These are phyloP conservation scores for Diddensiella caesifluorescens DNA, from an alignment of 805 yeast species.

Conservation along the genomic window DNA sequence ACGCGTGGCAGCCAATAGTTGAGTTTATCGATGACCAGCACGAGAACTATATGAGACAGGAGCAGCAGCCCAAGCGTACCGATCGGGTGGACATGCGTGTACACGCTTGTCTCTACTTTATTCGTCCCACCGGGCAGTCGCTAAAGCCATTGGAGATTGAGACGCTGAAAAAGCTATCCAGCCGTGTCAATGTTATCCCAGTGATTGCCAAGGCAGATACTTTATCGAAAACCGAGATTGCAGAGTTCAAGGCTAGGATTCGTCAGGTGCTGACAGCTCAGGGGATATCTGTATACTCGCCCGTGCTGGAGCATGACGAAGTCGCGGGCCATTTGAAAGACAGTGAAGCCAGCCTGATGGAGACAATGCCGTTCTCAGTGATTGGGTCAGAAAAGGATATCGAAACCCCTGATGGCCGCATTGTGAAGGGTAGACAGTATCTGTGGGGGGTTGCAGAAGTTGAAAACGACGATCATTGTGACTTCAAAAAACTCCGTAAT, in stretches of 20 bases:
- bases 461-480: constrained; percentile 73
- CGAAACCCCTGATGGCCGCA: constrained; percentile 39
- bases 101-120: constrained; percentile 80
- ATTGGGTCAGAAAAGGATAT: constrained; percentile 59
- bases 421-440: constrained; percentile 70
- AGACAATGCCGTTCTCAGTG: constrained; percentile 61
- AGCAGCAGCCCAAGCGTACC: constrained; percentile 62
- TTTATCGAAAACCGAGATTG: constrained; percentile 52
- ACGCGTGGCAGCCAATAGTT: constrained; percentile 62
- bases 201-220: constrained; percentile 78
- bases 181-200: constrained; percentile 76
- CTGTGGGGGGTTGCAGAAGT: constrained; percentile 85
- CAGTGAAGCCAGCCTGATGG: constrained; percentile 23
- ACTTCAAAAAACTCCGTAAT: constrained; percentile 59
- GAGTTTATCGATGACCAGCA: constrained; percentile 79
- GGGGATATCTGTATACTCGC: constrained; percentile 51
- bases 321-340: constrained; percentile 30
- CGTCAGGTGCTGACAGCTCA: constrained; percentile 48
- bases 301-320: constrained; percentile 40
- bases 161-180: constrained; percentile 63
- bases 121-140: constrained; percentile 61
- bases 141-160: constrained; percentile 63
- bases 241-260: constrained; percentile 48
- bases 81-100: constrained; percentile 59
- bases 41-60: constrained; percentile 62